These are phyloP conservation scores for Myriosclerotinia curreyana DNA, from an alignment of 2,329 filamentous ascomycete species.

Conservation along the genomic window DNA sequence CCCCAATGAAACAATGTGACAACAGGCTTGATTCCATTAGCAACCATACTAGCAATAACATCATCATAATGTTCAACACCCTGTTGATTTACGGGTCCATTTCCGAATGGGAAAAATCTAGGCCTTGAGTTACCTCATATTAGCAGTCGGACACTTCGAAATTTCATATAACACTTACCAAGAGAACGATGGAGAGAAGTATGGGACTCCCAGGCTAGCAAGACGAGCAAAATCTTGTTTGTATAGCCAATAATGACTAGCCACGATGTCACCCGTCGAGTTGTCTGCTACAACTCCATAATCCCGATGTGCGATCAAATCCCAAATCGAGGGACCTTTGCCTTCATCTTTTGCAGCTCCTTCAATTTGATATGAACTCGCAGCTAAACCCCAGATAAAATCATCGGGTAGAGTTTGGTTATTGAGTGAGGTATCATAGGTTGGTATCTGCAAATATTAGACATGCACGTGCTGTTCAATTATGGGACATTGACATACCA, in stretches of 20 bases:
- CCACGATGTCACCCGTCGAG: constrained; percentile 49
- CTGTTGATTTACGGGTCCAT: constrained; percentile 51
- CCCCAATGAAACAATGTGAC: constrained; percentile 47
- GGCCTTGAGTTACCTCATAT: constrained; percentile 26
- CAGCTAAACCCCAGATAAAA: constrained; percentile 48
- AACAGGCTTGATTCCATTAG: constrained; percentile 49
- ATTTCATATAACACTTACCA: constrained; percentile 27
- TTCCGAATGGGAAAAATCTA: constrained; percentile 51
- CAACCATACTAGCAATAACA: constrained; percentile 49
- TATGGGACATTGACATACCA: constrained; percentile 40
- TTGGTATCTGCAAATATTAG: constrained; percentile 28
- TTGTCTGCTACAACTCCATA: constrained; percentile 40
- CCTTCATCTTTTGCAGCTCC: constrained; percentile 48
- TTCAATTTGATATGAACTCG: constrained; percentile 48
- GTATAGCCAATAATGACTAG: constrained; percentile 54
- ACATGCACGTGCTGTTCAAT: constrained; percentile 19
- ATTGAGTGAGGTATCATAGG: constrained; percentile 30
- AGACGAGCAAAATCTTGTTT: constrained; percentile 55
- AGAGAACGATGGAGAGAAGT: constrained; percentile 44
- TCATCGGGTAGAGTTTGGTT: constrained; percentile 43
- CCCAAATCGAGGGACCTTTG: constrained; percentile 45
- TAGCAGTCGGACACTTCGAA: background rate
- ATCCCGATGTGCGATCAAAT: constrained; percentile 39
- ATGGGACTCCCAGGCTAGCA: constrained; percentile 51
- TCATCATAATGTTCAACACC: constrained; percentile 54